Base-by-base conservation (phyloP, 139 green algal genomes). In the Penium margaritaceum region DNA sequence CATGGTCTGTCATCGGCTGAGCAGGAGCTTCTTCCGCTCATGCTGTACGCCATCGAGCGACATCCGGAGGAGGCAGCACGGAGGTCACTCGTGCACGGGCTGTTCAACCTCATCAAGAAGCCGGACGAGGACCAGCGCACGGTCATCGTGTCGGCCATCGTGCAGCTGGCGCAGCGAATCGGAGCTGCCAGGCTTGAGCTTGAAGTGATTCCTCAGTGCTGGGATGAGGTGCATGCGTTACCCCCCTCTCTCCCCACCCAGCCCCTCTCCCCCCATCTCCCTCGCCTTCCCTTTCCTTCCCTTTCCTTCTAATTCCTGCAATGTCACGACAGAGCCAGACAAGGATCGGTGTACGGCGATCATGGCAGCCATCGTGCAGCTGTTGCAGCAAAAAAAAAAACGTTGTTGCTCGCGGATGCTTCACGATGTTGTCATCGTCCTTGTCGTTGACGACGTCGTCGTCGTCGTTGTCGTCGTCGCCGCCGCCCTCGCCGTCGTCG, bases 61-160 rank as follows among this genome's bases (percentile, higher is more conserved):
- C 68, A 78, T 30, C 75, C 68, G 3, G 54, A 79, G 32, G 55
- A 30, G 3, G 51, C 54, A 17, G 38, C 75, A 6, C 43, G 75
- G 6, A 72, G 72, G n/a, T n/a, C 27, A 5, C 75, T 79, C 27
- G 47, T 46, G 21, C 17, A 72, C 43, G n/a, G 34, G 47, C 67
- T 81, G 24, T 81, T 81, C 63, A 79, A 78, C 51, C 68, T 81
- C 3, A 72, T 81, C 3, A 81, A 81, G 67, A 78, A 78, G 41
- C 75, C 75, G 0, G 24, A 72, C 33, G 33, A 68, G 27, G 68
- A 72, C 29, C 75, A 81, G 67, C 55, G 75, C 4, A 27, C 15
- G 14, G 32, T 72, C 19, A 78, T 81, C 29, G 72, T 78, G 51
- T 38, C 70, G 3, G 51, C 53, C 5, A 74, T 47, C 67, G 53